These are phyloP conservation scores for Liquidambar formosana DNA, from an alignment of 164 flowering plant species.

Conservation along the genomic window DNA sequence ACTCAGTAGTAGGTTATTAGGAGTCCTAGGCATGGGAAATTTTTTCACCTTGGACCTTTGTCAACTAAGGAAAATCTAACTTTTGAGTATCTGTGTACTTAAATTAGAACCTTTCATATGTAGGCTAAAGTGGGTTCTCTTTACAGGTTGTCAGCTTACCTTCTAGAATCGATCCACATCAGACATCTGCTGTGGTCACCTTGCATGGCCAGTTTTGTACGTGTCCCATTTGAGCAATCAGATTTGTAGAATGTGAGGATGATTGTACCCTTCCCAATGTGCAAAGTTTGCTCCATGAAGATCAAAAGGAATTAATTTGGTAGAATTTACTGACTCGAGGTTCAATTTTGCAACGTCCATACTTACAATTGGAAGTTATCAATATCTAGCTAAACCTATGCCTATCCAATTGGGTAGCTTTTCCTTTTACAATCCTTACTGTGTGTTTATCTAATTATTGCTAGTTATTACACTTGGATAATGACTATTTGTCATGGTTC, in stretches of 20 bases:
- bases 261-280: background rate
- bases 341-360: background rate
- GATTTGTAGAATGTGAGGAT: conserved; percentile 23
- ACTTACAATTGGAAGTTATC: background rate
- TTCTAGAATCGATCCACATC: conserved; percentile 90
- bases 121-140: background rate
- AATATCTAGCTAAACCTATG: too few relatives aligned
- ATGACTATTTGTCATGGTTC: background rate
- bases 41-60: too few relatives aligned
- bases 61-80: too few relatives aligned
- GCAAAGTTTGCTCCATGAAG: background rate
- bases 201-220: conserved; percentile 92
- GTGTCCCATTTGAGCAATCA: conserved; percentile 84
- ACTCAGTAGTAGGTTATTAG: too few relatives aligned
- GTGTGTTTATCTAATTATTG: background rate
- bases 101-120: too few relatives aligned
- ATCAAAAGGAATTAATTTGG: background rate
- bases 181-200: conserved; percentile 95
- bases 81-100: too few relatives aligned
- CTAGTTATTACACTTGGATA: background rate
- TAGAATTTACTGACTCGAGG: background rate
- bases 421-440: background rate
- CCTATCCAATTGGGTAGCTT: background rate
- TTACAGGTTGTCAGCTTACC: conserved; percentile 86
- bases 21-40: too few relatives aligned